Conservation (phyloP, 441 rosid species). For the Populus hybrid region DNA sequence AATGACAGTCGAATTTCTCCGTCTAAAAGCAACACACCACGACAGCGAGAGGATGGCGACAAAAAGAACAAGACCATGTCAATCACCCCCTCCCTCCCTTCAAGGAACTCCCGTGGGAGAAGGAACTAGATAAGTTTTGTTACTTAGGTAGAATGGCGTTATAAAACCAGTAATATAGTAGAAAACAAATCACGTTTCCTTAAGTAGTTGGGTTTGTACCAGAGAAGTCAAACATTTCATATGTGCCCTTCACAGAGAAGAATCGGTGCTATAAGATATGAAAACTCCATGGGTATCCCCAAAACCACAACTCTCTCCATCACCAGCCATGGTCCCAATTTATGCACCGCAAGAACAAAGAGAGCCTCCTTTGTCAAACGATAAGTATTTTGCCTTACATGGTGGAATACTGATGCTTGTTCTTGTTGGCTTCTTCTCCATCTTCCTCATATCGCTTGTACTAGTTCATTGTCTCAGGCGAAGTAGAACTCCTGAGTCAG, state of each 20-base stretch:
- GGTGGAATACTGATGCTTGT: slow-evolving; percentile 44
- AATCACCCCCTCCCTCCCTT: too few relatives aligned
- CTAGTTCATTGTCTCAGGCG: slow-evolving; percentile 40
- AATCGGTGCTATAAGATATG: not conserved
- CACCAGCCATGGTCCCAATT: slow-evolving; percentile 22
- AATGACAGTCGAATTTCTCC: not conserved
- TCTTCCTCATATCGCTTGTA: slow-evolving; percentile 38
- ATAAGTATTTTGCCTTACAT: slow-evolving; percentile 46
- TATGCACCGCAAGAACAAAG: slow-evolving; percentile 16
- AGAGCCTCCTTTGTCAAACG: slow-evolving; percentile 32
- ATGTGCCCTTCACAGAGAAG: not conserved
- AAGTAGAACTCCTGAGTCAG: not conserved
- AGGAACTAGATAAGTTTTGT: not conserved
- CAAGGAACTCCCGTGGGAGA: too few relatives aligned
- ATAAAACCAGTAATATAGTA: not conserved
- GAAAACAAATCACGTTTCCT: not conserved
- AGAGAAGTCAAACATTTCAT: not conserved
- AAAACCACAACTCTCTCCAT: not conserved
- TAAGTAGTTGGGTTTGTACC: not conserved
- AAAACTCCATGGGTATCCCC: not conserved
- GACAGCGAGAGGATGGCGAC: not conserved
- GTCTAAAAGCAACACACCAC: not conserved
- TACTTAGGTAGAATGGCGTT: not conserved
- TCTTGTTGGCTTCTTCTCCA: slow-evolving; percentile 30
- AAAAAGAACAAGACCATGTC: too few relatives aligned